phyloP scores from a whole-genome alignment of 371 early-diverging fungal genomes.

The Parasitella parasitica region DNA sequence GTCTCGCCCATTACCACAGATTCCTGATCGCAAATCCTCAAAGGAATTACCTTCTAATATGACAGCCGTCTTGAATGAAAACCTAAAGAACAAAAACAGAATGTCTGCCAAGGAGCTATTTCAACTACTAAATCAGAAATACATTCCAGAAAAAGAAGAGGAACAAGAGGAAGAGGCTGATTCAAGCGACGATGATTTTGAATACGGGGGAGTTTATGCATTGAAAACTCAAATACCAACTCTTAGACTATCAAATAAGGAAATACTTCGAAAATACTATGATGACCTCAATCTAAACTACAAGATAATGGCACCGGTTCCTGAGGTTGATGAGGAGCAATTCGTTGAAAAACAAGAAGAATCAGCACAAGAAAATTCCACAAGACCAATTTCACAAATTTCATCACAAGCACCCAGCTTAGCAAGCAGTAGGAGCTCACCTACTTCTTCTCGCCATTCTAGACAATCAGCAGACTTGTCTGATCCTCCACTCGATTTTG shows the following conservation, averaged over 20 bases:
- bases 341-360: neutral
- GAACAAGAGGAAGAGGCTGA: neutral
- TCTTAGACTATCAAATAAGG: neutral
- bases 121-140: slow-evolving; percentile 10
- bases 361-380: no score
- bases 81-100: neutral
- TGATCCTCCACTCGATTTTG: neutral
- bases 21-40: slow-evolving; percentile 15
- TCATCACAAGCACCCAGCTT: slow-evolving; percentile 14
- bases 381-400: neutral
- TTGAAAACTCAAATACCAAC: slow-evolving; percentile 20
- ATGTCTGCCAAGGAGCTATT: slow-evolving; percentile 20
- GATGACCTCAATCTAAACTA: neutral
- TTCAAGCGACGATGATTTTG: slow-evolving; percentile 2
- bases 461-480: neutral
- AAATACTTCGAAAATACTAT: neutral
- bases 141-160: neutral
- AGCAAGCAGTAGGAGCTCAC: slow-evolving; percentile 11
- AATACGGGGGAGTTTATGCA: slow-evolving; percentile 17
- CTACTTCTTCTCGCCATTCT: neutral
- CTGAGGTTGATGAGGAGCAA: slow-evolving; percentile 19
- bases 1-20: slow-evolving; percentile 17
- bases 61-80: neutral
- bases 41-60: neutral
- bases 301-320: slow-evolving; percentile 19